Evolutionary conservation across 805 yeast species (phyloP), one percentile per base, ranked within the genome.

Genomic region (Yarrowia bubula): DNA sequence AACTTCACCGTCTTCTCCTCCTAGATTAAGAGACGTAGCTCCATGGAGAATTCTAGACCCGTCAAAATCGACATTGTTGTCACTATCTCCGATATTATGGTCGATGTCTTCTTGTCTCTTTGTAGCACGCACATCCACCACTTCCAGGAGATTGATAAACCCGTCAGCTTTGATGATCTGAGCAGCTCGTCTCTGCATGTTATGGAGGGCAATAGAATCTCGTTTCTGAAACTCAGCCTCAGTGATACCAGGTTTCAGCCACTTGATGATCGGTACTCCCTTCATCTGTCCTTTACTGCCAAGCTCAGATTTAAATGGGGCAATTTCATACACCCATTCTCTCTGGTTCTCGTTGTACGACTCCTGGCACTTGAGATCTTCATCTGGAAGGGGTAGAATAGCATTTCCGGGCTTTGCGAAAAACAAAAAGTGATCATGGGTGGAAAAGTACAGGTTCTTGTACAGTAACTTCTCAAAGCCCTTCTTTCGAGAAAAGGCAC

Each of bases 21-120:
- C 80, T 71, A 93, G 93, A 8, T 32, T 22, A 1, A 11, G 39
- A 3, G 55, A 48, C 2, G 13, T 14, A 14, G 8, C 1, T 11
- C 43, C 51, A 43, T 43, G 51, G 7, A 58, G 42, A 17, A 44
- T 43, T 13, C 51, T 44, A 58, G 69, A 68, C 50, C 53, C 64
- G 51, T 32, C 70, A 39, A 32, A 61, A 8, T 76, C 80, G 4
- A 64, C 68, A 8, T 81, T 85, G 5, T 84, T 89, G n/a, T 87
- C 92, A 11, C 86, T 90, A 65, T 90, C 97, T 66, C 86, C 85
- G n/a, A 93, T 80, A 71, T 93, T 93, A 77, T 92, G 61, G 63
- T 71, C 73, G 31, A 68, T 64, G 15, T 71, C 73, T 8, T 22
- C 46, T 38, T 47, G 65, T 72, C 67, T 41, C 33, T 44, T 35